These are phyloP conservation scores for Phyllosticta paracitricarpa DNA, from an alignment of 2,329 filamentous ascomycete genomes.

Conservation along the genomic window DNA sequence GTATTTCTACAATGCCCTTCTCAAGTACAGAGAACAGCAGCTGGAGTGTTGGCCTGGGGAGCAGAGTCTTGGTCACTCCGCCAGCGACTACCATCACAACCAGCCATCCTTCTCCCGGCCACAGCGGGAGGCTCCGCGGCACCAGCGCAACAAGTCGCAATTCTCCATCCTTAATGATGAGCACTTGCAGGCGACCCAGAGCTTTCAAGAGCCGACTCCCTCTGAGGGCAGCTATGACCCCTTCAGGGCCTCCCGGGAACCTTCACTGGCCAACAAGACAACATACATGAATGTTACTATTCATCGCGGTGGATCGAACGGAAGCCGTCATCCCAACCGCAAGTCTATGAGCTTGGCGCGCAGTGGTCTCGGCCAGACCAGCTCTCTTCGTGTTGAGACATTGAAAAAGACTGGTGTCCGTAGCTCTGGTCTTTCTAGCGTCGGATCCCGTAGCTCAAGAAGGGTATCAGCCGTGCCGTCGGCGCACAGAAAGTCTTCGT, in stretches of 20 bases:
- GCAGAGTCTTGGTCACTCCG: conserved; percentile 64
- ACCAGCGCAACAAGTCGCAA: conserved; percentile 41
- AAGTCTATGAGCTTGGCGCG: conserved; percentile 1
- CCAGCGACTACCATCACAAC: conserved; percentile 69
- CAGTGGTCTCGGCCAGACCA: conserved; percentile 27
- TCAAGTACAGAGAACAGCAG: conserved; percentile 73
- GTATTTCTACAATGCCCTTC: conserved; percentile 78
- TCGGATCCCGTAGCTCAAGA: conserved; percentile 19
- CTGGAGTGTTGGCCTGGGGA: conserved; percentile 75
- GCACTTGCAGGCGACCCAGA: conserved; percentile 38
- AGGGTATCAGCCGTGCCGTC: conserved; percentile 17
- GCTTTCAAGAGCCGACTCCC: conserved; percentile 40
- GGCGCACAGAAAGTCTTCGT: conserved; percentile 18
- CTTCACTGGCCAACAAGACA: conserved; percentile 13
- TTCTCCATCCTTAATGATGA: conserved; percentile 49
- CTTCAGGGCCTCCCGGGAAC: conserved; percentile 58
- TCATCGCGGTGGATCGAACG: conserved; percentile 41
- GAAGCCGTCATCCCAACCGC: neutral
- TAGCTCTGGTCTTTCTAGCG: conserved; percentile 23
- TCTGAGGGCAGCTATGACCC: conserved; percentile 68
- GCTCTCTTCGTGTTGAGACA: conserved; percentile 34
- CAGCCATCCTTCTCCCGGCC: conserved; percentile 21
- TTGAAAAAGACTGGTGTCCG: conserved; percentile 23
- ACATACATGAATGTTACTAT: conserved; percentile 52
- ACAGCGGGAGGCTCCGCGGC: conserved; percentile 10